These are phyloP conservation scores for Puccinia triticina DNA, from an alignment of 1,284 basidiomycete genomes.

Conservation along the genomic window DNA sequence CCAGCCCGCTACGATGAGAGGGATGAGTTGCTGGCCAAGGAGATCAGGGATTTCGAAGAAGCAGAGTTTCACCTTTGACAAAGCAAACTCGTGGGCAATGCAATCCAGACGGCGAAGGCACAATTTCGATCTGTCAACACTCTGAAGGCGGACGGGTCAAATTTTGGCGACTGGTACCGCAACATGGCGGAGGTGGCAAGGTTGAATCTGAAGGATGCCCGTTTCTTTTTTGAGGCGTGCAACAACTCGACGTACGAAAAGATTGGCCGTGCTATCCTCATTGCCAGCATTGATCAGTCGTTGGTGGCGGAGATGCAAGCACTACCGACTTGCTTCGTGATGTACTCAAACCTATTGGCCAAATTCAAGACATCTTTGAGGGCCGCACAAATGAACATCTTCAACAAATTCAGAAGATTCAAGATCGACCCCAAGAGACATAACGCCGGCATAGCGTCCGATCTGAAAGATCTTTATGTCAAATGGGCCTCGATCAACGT, in stretches of 20 bases:
- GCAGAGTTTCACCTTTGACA: too few species aligned
- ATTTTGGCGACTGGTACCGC: background rate
- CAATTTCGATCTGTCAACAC: too few species aligned
- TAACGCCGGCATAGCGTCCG: background rate
- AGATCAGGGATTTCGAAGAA: too few species aligned
- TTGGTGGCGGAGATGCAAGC: background rate
- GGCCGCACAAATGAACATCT: conserved; percentile 7
- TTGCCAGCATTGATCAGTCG: background rate
- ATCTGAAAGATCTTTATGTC: background rate
- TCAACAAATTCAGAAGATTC: background rate
- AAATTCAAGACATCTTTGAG: background rate
- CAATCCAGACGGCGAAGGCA: too few species aligned
- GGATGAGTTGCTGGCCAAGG: too few species aligned
- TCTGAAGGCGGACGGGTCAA: background rate
- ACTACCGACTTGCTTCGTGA: background rate
- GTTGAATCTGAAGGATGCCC: background rate
- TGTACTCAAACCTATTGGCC: background rate
- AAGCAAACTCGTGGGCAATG: too few species aligned
- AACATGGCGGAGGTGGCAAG: background rate
- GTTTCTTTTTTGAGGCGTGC: background rate
- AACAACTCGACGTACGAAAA: background rate
- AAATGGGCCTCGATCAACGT: background rate
- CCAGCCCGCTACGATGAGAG: too few species aligned
- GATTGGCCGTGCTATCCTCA: background rate
- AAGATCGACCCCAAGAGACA: background rate